phyloP scores from a whole-genome alignment of 331 rosid genomes.

The Spiraea crenata region DNA sequence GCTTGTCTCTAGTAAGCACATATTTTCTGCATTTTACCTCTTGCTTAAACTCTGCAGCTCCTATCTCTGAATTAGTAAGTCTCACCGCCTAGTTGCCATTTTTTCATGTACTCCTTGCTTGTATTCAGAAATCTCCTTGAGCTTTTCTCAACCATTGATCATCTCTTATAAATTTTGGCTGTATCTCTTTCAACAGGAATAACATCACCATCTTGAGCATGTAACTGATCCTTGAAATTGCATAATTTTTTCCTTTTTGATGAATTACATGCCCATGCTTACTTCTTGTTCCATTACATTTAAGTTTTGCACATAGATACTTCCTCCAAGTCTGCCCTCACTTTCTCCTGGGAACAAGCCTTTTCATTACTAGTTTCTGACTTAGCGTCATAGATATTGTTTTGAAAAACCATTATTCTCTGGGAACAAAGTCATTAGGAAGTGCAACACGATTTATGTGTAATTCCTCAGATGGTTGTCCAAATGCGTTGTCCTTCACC shows the following conservation, averaged over 20 bases:
- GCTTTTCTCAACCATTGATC: constrained; percentile 64
- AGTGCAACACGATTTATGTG: constrained; percentile 11
- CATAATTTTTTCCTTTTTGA: constrained; percentile 18
- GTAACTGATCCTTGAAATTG: no score
- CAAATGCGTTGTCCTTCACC: constrained; percentile 18
- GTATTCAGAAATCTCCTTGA: constrained; percentile 76
- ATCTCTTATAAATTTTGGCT: no score
- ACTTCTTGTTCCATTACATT: constrained; percentile 5
- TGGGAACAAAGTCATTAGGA: constrained; percentile 11
- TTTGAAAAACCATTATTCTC: constrained; percentile 7
- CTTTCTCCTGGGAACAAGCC: constrained; percentile 19
- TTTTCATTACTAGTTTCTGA: constrained; percentile 9
- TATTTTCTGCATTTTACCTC: constrained; percentile 61
- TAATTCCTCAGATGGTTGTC: constrained; percentile 1
- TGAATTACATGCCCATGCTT: neutral
- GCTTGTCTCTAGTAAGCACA: constrained; percentile 59
- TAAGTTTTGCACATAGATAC: no score
- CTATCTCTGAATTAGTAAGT: constrained; percentile 65
- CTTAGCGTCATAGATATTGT: no score
- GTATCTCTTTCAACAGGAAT: no score
- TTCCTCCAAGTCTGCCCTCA: constrained; percentile 15
- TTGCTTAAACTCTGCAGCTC: constrained; percentile 72
- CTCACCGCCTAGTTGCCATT: constrained; percentile 74
- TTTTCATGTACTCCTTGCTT: constrained; percentile 70
- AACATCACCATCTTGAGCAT: constrained; percentile 20